These are phyloP conservation scores for Mimosa bimucronata DNA, from an alignment of 306 rosid species.

Conservation along the genomic window DNA sequence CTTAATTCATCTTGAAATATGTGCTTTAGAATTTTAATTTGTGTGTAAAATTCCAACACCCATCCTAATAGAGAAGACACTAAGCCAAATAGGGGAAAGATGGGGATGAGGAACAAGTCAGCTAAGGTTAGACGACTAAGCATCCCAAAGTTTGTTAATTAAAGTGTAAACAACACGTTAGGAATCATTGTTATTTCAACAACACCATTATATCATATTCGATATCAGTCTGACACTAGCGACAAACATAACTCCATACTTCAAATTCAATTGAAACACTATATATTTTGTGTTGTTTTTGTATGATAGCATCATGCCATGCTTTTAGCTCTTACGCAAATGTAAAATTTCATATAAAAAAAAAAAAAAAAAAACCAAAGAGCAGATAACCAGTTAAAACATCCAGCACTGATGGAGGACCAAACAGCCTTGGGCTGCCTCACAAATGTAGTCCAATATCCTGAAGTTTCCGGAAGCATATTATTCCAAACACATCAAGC, in stretches of 20 bases:
- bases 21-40: too few species aligned
- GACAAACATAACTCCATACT: neutral
- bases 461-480: slow-evolving; percentile 14
- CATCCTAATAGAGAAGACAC: slow-evolving; percentile 59
- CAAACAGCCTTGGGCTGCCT: slow-evolving; percentile 9
- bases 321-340: neutral
- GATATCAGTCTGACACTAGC: neutral
- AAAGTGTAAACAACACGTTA: neutral
- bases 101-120: neutral
- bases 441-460: slow-evolving; percentile 10
- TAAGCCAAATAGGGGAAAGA: neutral
- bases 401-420: neutral
- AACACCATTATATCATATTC: neutral
- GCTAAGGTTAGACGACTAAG: slow-evolving; percentile 7
- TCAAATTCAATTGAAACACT: neutral
- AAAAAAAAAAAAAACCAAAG: too few species aligned
- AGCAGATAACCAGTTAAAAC: slow-evolving; percentile 1
- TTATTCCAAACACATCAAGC: slow-evolving; percentile 2
- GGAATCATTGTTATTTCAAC: neutral
- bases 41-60: too few species aligned
- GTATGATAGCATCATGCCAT: neutral
- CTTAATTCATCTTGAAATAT: too few species aligned
- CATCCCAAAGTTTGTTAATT: neutral
- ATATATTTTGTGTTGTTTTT: neutral
- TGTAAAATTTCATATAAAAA: neutral